Percentiles rank a stretch among this genome's conserved stretches.
phyloP scores from a whole-genome alignment of 78 protist species.

The Trichosphaerium sp. region DNA sequence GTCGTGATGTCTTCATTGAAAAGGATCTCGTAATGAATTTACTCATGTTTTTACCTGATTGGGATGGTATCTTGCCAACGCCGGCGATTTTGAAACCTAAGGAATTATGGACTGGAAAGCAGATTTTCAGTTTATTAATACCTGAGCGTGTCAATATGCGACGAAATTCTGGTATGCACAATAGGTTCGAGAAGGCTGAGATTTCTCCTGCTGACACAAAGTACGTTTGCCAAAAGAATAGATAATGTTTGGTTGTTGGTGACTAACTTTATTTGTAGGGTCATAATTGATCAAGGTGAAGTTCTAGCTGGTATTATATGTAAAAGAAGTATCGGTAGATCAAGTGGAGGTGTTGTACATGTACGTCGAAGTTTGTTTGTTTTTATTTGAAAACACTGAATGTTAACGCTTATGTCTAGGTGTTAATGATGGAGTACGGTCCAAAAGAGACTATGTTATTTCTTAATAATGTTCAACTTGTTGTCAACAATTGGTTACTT shows the following conservation, averaged over 20 bases:
- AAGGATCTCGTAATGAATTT: conserved; percentile 81
- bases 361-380: no score
- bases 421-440: conserved; percentile 81
- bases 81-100: conserved; percentile 98
- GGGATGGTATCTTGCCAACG: conserved; percentile 84
- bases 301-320: conserved; percentile 78
- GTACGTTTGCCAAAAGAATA: no score
- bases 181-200: no score
- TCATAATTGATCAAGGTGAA: conserved; percentile 79
- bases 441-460: conserved; percentile 68
- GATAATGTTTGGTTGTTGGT: no score
- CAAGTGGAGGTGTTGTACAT: conserved; percentile 19
- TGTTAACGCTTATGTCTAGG: conserved; percentile 87
- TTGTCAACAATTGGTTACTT: conserved; percentile 88
- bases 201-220: no score
- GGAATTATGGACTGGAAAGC: conserved; percentile 99
- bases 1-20: conserved; percentile 82
- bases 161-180: no score
- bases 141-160: conserved; percentile 67
- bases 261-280: conserved; percentile 43
- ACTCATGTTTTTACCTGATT: conserved; percentile 82
- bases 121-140: conserved; percentile 75
- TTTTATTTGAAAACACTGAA: no score
- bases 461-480: conserved; percentile 64
- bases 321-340: conserved; percentile 67